phyloP scores from a whole-genome alignment of 495 filamentous ascomycete species.

The Pyrenopolyporus hunteri region DNA sequence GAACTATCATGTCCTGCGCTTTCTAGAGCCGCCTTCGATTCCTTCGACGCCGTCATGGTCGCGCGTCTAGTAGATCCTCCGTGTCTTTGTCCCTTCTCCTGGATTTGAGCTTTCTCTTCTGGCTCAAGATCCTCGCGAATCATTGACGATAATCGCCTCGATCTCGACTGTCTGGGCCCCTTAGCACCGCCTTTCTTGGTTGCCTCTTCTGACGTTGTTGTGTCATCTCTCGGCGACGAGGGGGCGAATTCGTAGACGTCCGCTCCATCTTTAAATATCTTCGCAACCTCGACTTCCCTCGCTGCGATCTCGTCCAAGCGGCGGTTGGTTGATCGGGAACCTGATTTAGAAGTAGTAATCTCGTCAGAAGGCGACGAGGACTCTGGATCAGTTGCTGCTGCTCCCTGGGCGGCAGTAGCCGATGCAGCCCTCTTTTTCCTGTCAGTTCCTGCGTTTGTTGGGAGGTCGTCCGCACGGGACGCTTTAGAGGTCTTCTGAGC shows the following conservation, averaged over 20 bases:
- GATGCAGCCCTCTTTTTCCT: conserved; percentile 40
- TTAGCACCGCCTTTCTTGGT: conserved; percentile 19
- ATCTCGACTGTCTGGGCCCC: conserved; percentile 31
- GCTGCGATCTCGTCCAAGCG: conserved; percentile 39
- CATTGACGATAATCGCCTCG: conserved; percentile 37
- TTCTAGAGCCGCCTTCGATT: conserved; percentile 32
- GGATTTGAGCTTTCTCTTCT: conserved; percentile 18
- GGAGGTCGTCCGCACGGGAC: conserved; percentile 28
- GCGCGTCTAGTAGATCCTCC: conserved; percentile 43
- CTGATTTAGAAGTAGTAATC: conserved; percentile 1
- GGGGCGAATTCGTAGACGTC: conserved; percentile 47
- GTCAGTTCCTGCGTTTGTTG: conserved; percentile 42
- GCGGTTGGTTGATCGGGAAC: conserved; percentile 20
- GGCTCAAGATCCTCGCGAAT: conserved; percentile 31
- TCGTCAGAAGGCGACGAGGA: conserved; percentile 9
- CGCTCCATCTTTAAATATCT: conserved; percentile 19
- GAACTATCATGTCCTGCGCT: conserved; percentile 21
- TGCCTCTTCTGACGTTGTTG: conserved; percentile 11
- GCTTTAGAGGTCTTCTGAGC: conserved; percentile 29
- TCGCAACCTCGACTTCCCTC: conserved; percentile 36
- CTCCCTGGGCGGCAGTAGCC: not conserved
- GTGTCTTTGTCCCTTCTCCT: conserved; percentile 20
- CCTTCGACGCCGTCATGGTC: conserved; percentile 49
- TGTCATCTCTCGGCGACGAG: conserved; percentile 35
- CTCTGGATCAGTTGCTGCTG: conserved; percentile 8